Conservation (phyloP, 257 asterid species). For the Schizonepeta tenuifolia region DNA sequence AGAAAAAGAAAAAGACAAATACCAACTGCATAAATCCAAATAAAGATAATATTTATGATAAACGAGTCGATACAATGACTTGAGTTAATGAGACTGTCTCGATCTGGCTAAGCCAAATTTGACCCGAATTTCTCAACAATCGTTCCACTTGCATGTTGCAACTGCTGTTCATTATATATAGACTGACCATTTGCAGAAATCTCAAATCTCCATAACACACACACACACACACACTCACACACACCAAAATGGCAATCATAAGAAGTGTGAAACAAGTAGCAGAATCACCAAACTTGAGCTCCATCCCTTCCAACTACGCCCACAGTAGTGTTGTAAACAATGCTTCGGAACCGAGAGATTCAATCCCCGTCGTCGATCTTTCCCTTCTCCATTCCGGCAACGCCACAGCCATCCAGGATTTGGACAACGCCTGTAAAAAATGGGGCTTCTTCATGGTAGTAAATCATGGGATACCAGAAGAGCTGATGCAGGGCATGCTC, state of each 20-base stretch:
- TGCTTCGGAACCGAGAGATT: conserved; percentile 40
- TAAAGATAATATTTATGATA: too few species aligned
- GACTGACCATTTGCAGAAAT: too few species aligned
- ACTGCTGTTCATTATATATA: too few species aligned
- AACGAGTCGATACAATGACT: too few species aligned
- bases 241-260: neutral
- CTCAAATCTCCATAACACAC: too few species aligned
- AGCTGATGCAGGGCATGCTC: conserved; percentile 43
- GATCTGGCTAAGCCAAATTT: too few species aligned
- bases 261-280: conserved; percentile 47
- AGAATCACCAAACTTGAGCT: conserved; percentile 38
- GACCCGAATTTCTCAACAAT: too few species aligned
- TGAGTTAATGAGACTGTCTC: too few species aligned
- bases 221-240: too few species aligned
- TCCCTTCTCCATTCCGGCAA: conserved; percentile 47
- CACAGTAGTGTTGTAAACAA: conserved; percentile 33
- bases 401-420: conserved; percentile 49
- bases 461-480: conserved; percentile 71
- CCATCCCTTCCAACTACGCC: conserved; percentile 51
- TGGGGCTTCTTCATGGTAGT: conserved; percentile 77
- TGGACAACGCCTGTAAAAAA: conserved; percentile 52
- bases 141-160: too few species aligned
- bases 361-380: conserved; percentile 56
- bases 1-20: too few species aligned
- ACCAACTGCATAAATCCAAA: too few species aligned